Conservation (phyloP, 2,329 filamentous ascomycete species). For the Botrytis tulipae region DNA sequence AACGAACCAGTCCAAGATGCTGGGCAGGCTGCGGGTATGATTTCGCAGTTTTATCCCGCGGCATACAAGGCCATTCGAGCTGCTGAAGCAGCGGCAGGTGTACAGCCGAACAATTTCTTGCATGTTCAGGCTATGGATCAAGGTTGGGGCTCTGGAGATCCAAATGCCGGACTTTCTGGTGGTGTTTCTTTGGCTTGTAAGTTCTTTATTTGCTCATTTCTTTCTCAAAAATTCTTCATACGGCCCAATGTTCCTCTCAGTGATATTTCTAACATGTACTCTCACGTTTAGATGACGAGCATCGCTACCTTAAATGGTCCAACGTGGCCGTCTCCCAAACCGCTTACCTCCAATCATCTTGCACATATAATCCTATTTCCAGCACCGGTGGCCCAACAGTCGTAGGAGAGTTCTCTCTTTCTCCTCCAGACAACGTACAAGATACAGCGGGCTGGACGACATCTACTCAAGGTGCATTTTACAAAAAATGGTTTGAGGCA, state of each 20-base stretch:
- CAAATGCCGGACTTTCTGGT: slow-evolving; percentile 46
- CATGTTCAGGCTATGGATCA: slow-evolving; percentile 55
- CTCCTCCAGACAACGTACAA: slow-evolving; percentile 50
- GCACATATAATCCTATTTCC: slow-evolving; percentile 46
- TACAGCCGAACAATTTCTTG: slow-evolving; percentile 45
- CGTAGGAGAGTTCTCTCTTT: slow-evolving; percentile 59
- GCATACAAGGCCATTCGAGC: slow-evolving; percentile 51
- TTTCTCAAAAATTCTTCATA: not conserved
- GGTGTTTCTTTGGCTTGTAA: slow-evolving; percentile 46
- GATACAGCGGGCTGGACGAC: slow-evolving; percentile 46
- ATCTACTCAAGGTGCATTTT: slow-evolving; percentile 47
- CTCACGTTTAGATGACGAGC: slow-evolving; percentile 32
- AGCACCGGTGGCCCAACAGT: slow-evolving; percentile 45
- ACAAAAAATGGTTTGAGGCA: slow-evolving; percentile 55
- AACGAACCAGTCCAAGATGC: slow-evolving; percentile 51
- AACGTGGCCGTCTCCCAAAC: slow-evolving; percentile 45
- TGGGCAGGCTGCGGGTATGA: slow-evolving; percentile 40
- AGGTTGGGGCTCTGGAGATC: slow-evolving; percentile 56
- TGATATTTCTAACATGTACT: slow-evolving; percentile 2
- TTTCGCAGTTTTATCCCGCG: slow-evolving; percentile 48
- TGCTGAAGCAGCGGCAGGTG: slow-evolving; percentile 46
- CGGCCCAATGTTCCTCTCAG: not conserved
- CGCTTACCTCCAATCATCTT: slow-evolving; percentile 52
- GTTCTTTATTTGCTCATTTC: slow-evolving; percentile 38
- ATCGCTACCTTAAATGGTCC: slow-evolving; percentile 57